Evolutionary conservation across 2,329 filamentous ascomycete species (phyloP), one percentile per base, ranked within the genome.

Genomic region (Phaeosphaeriaceae sp.): DNA sequence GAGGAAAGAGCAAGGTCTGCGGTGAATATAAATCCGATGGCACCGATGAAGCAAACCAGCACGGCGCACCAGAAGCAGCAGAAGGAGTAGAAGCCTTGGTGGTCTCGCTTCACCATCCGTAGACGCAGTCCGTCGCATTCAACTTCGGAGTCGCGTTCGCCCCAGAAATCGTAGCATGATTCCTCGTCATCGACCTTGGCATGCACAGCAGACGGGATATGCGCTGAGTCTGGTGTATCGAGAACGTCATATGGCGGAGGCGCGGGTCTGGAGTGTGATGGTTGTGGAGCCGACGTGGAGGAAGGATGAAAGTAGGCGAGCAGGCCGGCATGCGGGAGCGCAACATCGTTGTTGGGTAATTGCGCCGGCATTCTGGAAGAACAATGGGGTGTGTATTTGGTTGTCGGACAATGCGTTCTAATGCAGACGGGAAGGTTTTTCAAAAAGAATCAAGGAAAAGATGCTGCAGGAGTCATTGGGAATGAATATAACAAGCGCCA

Each of bases 221-320:
- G n/a, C 19, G 10, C 6, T n/a, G 19, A 50, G 21, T 57, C 51
- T 10, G 36, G n/a, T 17, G 17, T 15, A 48, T 22, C n/a, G 15
- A 15, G 20, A 31, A 36, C n/a, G 54, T 44, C 15, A 49, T 48
- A 48, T 19, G 44, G 27, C 24, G 27, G 36, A 41, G 53, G 21
- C 22, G 19, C 2, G 6, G 20, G 13, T 15, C 20, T 24, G 51
- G 15, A 55, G 31, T 36, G 24, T 22, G 3, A 47, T 31, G 40
- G 21, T 41, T 48, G 25, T 19, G 45, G 27, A 27, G 19, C 7
- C 19, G 45, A 25, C 7, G 20, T 49, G 22, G 55, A 22, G 22
- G 55, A 22, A 19, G 19, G 51, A 13, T 55, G 53, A 24, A 71
- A 62, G 53, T 63, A 63, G 11, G 60, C 48, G 22, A 64, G 60